Conservation (phyloP, 2,329 filamentous ascomycete genomes). For the Calonectria multiphialidica region DNA sequence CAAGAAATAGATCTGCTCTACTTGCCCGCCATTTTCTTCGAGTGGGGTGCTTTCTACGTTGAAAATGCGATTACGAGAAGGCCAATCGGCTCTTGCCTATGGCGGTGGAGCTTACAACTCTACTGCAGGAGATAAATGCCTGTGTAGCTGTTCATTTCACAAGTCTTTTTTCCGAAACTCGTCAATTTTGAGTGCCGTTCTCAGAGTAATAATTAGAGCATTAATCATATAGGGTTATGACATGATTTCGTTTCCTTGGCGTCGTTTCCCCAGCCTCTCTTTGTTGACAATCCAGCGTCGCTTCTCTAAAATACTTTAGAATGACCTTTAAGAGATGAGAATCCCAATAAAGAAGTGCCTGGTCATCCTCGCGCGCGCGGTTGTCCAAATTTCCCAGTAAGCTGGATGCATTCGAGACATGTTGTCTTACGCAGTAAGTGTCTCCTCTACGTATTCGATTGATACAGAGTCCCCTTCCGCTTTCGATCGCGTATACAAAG, state of each 20-base stretch:
- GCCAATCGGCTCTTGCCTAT: too few species aligned
- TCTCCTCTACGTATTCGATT: neutral
- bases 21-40: too few species aligned
- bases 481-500: neutral
- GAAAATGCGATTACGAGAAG: too few species aligned
- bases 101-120: too few species aligned
- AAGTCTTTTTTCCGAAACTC: neutral
- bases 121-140: too few species aligned
- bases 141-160: neutral
- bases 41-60: too few species aligned
- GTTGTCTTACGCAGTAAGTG: neutral
- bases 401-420: neutral
- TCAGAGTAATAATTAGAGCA: neutral
- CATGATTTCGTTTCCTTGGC: neutral
- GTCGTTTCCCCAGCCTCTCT: neutral
- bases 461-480: neutral
- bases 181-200: neutral
- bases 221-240: neutral
- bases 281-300: neutral
- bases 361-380: neutral
- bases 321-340: neutral
- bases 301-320: neutral
- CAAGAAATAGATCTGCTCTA: too few species aligned
- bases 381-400: neutral
- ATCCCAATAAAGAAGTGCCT: neutral